phyloP scores from a whole-genome alignment of 2,329 filamentous ascomycete species.

The Xylariaceae sp. region DNA sequence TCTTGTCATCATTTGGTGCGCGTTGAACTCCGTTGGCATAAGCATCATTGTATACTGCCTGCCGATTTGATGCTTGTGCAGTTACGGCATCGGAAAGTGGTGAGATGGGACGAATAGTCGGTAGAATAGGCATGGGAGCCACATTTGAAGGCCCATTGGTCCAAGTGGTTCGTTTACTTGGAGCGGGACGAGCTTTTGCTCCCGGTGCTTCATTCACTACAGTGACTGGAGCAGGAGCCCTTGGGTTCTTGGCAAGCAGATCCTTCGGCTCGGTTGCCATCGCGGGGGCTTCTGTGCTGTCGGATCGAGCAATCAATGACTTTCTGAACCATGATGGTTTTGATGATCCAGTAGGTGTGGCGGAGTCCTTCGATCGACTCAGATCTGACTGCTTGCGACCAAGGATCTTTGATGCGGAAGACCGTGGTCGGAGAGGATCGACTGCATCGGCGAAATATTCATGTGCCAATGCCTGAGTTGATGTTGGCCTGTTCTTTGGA shows the following conservation, averaged over 20 bases:
- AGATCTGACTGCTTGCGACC: conserved; percentile 89
- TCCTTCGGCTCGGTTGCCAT: conserved; percentile 49
- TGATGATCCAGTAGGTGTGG: conserved; percentile 57
- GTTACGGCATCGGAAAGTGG: conserved; percentile 93
- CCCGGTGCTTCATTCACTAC: conserved; percentile 39
- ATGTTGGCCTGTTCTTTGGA: conserved; percentile 86
- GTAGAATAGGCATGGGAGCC: conserved; percentile 92
- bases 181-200: conserved; percentile 49
- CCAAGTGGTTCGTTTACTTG: conserved; percentile 89
- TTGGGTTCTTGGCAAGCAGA: conserved; percentile 37
- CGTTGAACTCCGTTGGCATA: conserved; percentile 42
- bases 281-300: conserved; percentile 61
- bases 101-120: conserved; percentile 90
- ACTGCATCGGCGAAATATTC: conserved; percentile 93
- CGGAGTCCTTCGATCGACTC: conserved; percentile 65
- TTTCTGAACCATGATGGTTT: conserved; percentile 98
- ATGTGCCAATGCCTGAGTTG: conserved; percentile 88
- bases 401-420: conserved; percentile 77
- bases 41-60: conserved; percentile 51
- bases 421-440: conserved; percentile 89
- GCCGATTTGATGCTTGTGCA: conserved; percentile 75
- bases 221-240: conserved; percentile 25
- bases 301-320: conserved; percentile 80
- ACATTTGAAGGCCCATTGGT: conserved; percentile 75
- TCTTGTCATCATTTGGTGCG: conserved; percentile 57